Percentiles rank a stretch among this genome's conserved stretches.
Conservation (phyloP, 2,329 filamentous ascomycete species). For the Tolypocladium sp. region DNA sequence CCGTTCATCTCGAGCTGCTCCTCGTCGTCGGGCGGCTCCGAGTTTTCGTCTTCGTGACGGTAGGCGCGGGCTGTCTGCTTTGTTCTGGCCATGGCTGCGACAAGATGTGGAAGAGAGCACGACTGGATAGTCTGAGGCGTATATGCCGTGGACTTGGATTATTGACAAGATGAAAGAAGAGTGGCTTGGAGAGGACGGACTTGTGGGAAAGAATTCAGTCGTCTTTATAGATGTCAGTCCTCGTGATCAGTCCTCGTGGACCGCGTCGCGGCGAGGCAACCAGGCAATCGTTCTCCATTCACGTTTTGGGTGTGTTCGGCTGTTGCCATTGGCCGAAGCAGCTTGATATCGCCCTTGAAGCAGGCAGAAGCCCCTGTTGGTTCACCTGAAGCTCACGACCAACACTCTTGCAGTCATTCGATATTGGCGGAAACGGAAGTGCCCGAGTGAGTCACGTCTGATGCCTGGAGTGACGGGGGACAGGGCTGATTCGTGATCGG, state of each 20-base stretch:
- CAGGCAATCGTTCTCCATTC: background rate
- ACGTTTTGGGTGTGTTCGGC: background rate
- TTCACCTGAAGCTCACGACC: background rate
- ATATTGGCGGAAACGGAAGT: background rate
- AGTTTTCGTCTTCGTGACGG: background rate
- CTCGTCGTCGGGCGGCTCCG: background rate
- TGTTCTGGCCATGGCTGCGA: no score
- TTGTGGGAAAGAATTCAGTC: background rate
- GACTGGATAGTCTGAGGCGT: background rate
- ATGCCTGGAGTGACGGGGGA: background rate
- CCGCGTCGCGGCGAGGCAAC: background rate
- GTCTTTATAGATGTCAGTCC: background rate
- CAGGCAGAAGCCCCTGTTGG: background rate
- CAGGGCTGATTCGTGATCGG: no score
- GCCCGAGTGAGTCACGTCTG: background rate
- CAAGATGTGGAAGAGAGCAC: no score
- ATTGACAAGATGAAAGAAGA: background rate
- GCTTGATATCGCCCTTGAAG: background rate
- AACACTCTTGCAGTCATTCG: background rate
- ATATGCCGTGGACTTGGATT: background rate
- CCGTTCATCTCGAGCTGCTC: background rate
- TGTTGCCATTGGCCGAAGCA: background rate
- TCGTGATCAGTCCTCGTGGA: no score
- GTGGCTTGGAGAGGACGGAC: background rate
- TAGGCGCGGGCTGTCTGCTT: background rate